Base-by-base conservation (phyloP, 345 rosid genomes). In the Barbarea vulgaris region DNA sequence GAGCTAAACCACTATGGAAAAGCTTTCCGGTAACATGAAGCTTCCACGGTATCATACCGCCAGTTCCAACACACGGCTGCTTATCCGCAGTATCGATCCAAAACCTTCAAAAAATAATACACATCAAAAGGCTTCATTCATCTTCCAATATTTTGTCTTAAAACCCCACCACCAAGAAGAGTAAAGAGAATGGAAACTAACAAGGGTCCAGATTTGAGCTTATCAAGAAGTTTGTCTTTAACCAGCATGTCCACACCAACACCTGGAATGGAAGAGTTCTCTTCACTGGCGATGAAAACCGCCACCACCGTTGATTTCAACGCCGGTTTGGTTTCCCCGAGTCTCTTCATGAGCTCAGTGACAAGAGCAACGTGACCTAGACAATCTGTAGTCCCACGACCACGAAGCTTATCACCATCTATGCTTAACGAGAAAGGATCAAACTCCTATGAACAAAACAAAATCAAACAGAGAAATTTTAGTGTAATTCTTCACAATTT, bases 51-150 rank as follows among this genome's bases (percentile, higher is more conserved):
- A 96, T 85, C 91, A 85, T 86, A 75, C 99, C 99, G 42, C 99
- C 99, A 9, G 98, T 93, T 81, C 99, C 99, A 79, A 96, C 82
- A 83, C 98, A 96, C 54, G 98, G 99, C 77, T 96, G 99, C 75
- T 96, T 96, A 82, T 96, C 98, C 11, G 99, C 99, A 2, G 96
- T 87, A 77, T 96, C 99, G 77, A 93, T 93, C 99, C 99, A 96
- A 83, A 37, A 96, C 65, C 99, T 95, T 81, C 56, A 55, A 51
- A 74, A 61, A 74, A 61, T 37, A 54, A 53, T 1, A 67, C 55
- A 57, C 24, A 69, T 13, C 3, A 50, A 19, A 7, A 15, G n/a
- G 17, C 39, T 46, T 6, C 9, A 50, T n/a, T 42, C 21, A 65
- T 33, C 27, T 17, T 31, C 17, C 44, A 36, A 48, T 9, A 28